Evolutionary conservation across 768 basidiomycete species (phyloP), one percentile per base, ranked within the genome.

Genomic region (Sporobolomyces pararoseus): DNA sequence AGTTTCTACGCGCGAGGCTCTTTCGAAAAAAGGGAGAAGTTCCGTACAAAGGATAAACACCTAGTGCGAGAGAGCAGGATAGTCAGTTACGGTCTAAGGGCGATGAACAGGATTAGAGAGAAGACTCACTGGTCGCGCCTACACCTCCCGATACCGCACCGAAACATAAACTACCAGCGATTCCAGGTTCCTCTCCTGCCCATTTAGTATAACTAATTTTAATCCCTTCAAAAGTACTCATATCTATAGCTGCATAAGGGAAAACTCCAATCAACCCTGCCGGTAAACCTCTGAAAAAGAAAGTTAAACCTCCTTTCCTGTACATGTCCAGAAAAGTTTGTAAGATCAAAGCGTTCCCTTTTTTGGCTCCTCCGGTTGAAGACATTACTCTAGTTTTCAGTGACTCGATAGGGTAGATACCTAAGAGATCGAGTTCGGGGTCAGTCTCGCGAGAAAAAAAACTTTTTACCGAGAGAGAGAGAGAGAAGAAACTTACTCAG

Each of bases 381-480:
- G 92, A 95, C 91, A 97, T 97, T 86, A 97, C 90, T 86, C 96
- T 90, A 0, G 95, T 98, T 87, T 99, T 98, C 62, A 98, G 81
- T 3, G 95, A 97, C 80, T 98, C 96, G 75, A 97, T 86, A 2
- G 94, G 93, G 80, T 96, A 97, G 81, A 97, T 97, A 71, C 90
- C 92, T 92, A 21, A 21, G 31, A 13, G n/a, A 21, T 47, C 54
- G 32, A 19, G n/a, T 1, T n/a, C 14, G 6, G 34, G 47, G 27
- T n/a, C n/a, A n/a, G n/a, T n/a, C n/a, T 31, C 23, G 7, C 29
- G 23, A 17, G 27, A 63, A 42, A 42, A 42, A 42, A 42, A 42
- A 9, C 39, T 9, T 9, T 42, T 9, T 17, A 17, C 9, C 39
- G 9, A 42, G 39, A 9, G 9, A 9, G 39, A 42, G 17, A 42